Evolutionary conservation across 2,329 filamentous ascomycete genomes (phyloP).

Genomic region (Phialemonium atrogriseum): DNA sequence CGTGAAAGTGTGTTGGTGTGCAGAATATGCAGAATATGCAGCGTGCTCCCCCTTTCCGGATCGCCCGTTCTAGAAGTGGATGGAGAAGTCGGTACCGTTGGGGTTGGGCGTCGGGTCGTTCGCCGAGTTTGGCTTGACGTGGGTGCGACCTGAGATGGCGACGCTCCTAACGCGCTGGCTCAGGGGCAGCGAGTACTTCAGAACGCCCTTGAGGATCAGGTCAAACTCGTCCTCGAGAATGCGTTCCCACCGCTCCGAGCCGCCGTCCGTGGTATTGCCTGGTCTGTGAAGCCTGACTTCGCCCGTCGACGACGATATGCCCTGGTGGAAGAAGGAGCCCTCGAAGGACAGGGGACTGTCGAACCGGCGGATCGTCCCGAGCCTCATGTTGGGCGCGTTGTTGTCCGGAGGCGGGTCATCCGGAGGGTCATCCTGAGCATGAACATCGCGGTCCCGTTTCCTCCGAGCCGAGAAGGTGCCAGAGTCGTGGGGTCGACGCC

Average conservation of each 20-base stretch:
- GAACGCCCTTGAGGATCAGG: slow-evolving; percentile 79
- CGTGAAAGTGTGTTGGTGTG: slow-evolving; percentile 11
- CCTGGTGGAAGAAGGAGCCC: slow-evolving; percentile 75
- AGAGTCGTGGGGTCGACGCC: slow-evolving; percentile 31
- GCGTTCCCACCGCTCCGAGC: slow-evolving; percentile 79
- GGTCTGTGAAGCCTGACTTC: slow-evolving; percentile 76
- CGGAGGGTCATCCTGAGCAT: slow-evolving; percentile 22
- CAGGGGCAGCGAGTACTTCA: slow-evolving; percentile 69
- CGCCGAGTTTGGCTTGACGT: slow-evolving; percentile 55
- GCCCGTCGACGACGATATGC: slow-evolving; percentile 64
- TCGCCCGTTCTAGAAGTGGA: neutral
- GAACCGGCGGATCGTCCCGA: slow-evolving; percentile 82
- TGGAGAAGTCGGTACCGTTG: slow-evolving; percentile 1
- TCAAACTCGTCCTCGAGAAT: slow-evolving; percentile 91
- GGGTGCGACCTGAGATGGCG: slow-evolving; percentile 50
- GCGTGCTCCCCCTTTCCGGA: neutral
- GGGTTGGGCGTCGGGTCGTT: slow-evolving; percentile 33
- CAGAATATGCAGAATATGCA: neutral
- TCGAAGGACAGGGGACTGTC: slow-evolving; percentile 86
- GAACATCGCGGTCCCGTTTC: neutral
- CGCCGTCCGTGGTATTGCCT: slow-evolving; percentile 82
- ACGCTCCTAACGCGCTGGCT: slow-evolving; percentile 52
- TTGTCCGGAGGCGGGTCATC: slow-evolving; percentile 58
- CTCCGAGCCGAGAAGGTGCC: slow-evolving; percentile 3
- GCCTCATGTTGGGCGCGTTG: slow-evolving; percentile 71